Evolutionary conservation across 345 rosid species (phyloP).

Genomic region (Jatropha curcas): DNA sequence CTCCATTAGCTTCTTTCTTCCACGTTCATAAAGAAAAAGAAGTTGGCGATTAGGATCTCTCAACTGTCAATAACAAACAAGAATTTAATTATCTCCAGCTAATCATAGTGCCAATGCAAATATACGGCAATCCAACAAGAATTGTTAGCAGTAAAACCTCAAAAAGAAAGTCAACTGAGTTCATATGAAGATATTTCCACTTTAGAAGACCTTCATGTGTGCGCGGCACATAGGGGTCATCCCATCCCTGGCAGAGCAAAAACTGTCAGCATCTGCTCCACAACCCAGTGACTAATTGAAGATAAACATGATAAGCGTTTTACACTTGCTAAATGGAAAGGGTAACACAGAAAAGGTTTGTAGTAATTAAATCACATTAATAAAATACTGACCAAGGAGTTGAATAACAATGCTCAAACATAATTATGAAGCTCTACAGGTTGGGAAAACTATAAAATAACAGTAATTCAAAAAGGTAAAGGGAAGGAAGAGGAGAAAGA

Average conservation of each 20-base stretch:
- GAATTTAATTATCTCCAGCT: not conserved
- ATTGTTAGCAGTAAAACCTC: constrained; percentile 43
- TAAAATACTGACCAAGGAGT: not conserved
- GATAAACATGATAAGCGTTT: not conserved
- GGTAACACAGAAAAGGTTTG: not conserved
- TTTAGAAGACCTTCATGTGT: constrained; percentile 92
- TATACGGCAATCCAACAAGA: not conserved
- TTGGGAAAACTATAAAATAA: not conserved
- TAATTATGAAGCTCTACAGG: not conserved
- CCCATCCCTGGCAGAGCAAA: constrained; percentile 76
- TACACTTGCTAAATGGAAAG: not conserved
- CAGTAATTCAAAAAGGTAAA: not conserved
- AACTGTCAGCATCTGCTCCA: not conserved
- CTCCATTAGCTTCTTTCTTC: constrained; percentile 75
- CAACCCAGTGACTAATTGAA: not conserved
- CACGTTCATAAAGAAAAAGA: constrained; percentile 69
- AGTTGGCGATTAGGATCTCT: constrained; percentile 47
- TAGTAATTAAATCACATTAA: not conserved
- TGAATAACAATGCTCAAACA: not conserved
- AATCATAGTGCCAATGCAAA: not conserved
- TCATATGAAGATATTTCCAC: constrained; percentile 92
- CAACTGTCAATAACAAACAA: constrained; percentile 37
- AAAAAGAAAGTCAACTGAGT: constrained; percentile 88
- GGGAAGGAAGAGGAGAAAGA: not conserved
- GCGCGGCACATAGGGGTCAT: constrained; percentile 87